Evolutionary conservation across 768 basidiomycete genomes (phyloP), one percentile per base, ranked within the genome.

Genomic region (Bullera alba): DNA sequence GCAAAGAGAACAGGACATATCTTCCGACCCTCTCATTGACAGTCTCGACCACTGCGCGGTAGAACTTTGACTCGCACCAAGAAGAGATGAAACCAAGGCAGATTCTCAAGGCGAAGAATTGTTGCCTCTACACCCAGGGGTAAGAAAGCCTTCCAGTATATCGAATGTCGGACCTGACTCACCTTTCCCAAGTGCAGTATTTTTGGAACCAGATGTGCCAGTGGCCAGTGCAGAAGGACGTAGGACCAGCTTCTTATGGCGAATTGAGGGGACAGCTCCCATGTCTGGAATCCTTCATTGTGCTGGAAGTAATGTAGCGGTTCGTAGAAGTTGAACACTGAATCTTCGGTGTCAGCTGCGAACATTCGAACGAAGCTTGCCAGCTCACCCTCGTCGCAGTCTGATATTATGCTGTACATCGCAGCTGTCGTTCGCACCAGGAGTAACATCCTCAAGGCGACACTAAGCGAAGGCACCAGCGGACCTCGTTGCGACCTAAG

Each of bases 261-360:
- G 67, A 84, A 95, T 46, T 79, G 75, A 10, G 95, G 91, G 7
- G 91, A 86, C 4, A 87, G 81, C 69, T 99, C 95, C 95, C 95
- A 99, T 0, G 95, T 97, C 74, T 97, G 93, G 72, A 99, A 96
- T 6, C 87, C 95, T 53, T 83, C 78, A 22, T 88, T 89, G 50
- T 82, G 76, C 51, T 84, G 81, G 50, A 95, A 77, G 67, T 91
- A 92, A 74, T 99, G 95, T 15, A 99, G 75, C 17, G 95, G 95
- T 67, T 97, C 95, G 89, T 89, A 97, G 73, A 95, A 99, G 74
- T 99, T 99, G 79, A 83, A 99, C 12, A 95, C 95, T 99, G 42
- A 14, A 32, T 25, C 27, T 21, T 35, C 23, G 35, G 41, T 42
- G 28, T 45, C 16, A 45, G 63, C 6, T 14, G n/a, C 39, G 32